A percentile compares a stretch with the other conserved stretches of the same genome.
Conservation (phyloP, 495 filamentous ascomycete genomes). For the Talaromyces proteolyticus region DNA sequence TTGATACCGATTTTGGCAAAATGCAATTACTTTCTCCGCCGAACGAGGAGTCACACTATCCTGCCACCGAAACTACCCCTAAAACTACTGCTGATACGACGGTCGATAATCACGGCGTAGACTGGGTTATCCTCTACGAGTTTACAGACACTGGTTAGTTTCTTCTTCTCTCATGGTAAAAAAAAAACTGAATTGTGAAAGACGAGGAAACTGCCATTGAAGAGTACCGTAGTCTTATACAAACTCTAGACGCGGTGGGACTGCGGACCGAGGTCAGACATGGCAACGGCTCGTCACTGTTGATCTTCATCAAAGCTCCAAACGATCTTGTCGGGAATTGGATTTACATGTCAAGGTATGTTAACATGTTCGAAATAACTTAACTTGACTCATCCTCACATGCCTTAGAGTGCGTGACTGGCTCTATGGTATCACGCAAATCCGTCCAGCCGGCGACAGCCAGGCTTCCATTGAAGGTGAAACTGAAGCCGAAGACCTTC, state of each 20-base stretch:
- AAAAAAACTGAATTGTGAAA: no score
- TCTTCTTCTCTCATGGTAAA: background rate
- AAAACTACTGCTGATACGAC: no score
- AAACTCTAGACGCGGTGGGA: slow-evolving; percentile 65
- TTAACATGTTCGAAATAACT: background rate
- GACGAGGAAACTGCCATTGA: slow-evolving; percentile 62
- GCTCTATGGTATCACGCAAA: slow-evolving; percentile 77
- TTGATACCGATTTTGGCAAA: no score
- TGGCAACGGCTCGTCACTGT: slow-evolving; percentile 65
- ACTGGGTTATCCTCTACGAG: slow-evolving; percentile 37
- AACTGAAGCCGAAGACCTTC: slow-evolving; percentile 83
- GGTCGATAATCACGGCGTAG: slow-evolving; percentile 27
- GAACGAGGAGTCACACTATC: no score
- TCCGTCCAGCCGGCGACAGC: slow-evolving; percentile 53
- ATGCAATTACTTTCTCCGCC: no score
- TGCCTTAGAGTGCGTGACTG: slow-evolving; percentile 77
- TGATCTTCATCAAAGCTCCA: slow-evolving; percentile 72
- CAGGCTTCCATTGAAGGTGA: slow-evolving; percentile 56
- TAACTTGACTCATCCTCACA: background rate
- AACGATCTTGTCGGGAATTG: slow-evolving; percentile 37
- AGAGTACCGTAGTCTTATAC: slow-evolving; percentile 69
- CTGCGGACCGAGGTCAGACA: slow-evolving; percentile 80
- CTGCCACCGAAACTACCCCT: no score
- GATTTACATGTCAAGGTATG: slow-evolving; percentile 59
- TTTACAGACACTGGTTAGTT: slow-evolving; percentile 30